phyloP scores from a whole-genome alignment of 495 filamentous ascomycete species.

The Pyrenula massariospora region DNA sequence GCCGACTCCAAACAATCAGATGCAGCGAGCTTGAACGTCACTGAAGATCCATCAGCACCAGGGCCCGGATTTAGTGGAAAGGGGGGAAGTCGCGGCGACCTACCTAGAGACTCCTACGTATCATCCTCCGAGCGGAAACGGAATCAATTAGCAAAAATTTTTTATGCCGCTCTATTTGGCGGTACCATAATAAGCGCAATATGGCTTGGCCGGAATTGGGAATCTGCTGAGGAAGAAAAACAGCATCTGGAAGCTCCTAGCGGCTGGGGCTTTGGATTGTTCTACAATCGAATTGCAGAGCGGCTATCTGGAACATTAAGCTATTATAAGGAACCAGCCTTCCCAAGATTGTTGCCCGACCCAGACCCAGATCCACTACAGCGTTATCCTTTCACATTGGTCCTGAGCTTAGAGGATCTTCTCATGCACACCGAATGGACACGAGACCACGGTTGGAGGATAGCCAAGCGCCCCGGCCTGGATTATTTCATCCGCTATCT shows the following conservation, averaged over 20 bases:
- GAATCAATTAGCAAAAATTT: conserved; percentile 53
- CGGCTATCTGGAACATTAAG: conserved; percentile 59
- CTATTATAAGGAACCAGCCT: conserved; percentile 94
- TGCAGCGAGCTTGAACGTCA: conserved; percentile 37
- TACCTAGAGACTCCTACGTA: conserved; percentile 75
- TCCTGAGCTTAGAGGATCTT: conserved; percentile 85
- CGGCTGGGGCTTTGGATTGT: conserved; percentile 59
- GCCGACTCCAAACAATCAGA: conserved; percentile 30
- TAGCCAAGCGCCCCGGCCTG: conserved; percentile 87
- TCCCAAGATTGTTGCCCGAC: conserved; percentile 86
- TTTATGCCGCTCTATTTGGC: conserved; percentile 43
- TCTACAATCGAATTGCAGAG: conserved; percentile 68
- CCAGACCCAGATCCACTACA: conserved; percentile 67
- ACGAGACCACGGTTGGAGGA: conserved; percentile 86
- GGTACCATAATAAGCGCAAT: conserved; percentile 28
- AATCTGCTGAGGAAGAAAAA: conserved; percentile 55
- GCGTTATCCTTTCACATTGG: conserved; percentile 68
- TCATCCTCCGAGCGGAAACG: conserved; percentile 79
- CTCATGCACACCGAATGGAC: conserved; percentile 90
- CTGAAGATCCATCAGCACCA: conserved; percentile 43
- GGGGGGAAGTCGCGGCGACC: conserved; percentile 37
- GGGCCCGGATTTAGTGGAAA: conserved; percentile 36
- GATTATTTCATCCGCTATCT: conserved; percentile 97
- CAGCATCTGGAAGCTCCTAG: conserved; percentile 57
- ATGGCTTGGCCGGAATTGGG: conserved; percentile 80